Conservation (phyloP, 495 filamentous ascomycete genomes). For the Clavariopsis aquatica region DNA sequence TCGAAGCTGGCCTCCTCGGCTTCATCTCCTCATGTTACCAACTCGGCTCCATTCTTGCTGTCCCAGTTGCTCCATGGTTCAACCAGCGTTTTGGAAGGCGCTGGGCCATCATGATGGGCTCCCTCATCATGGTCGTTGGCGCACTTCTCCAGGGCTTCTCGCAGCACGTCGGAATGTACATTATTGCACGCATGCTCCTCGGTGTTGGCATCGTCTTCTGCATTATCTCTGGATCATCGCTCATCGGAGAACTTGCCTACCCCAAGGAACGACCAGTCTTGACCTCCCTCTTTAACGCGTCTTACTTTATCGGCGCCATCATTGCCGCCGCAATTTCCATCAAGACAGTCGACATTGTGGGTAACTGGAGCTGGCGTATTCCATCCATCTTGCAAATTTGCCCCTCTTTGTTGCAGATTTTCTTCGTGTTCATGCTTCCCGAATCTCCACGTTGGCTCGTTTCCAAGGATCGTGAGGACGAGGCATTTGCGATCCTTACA, state of each 20-base stretch:
- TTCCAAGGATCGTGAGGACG: slow-evolving; percentile 26
- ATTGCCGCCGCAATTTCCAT: slow-evolving; percentile 29
- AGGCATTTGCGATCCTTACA: slow-evolving; percentile 27
- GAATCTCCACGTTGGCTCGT: slow-evolving; percentile 30
- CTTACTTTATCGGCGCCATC: slow-evolving; percentile 29
- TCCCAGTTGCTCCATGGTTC: slow-evolving; percentile 26
- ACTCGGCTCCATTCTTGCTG: slow-evolving; percentile 29
- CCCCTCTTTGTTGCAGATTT: slow-evolving; percentile 28
- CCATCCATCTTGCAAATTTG: slow-evolving; percentile 28
- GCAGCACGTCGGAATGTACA: slow-evolving; percentile 30
- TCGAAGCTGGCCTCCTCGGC: slow-evolving; percentile 21
- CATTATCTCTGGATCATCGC: slow-evolving; percentile 25
- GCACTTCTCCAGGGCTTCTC: slow-evolving; percentile 24
- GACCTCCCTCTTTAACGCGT: slow-evolving; percentile 30
- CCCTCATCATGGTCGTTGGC: slow-evolving; percentile 24
- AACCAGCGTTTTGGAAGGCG: slow-evolving; percentile 23
- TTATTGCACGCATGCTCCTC: slow-evolving; percentile 29
- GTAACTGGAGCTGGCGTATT: slow-evolving; percentile 30
- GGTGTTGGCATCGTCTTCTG: slow-evolving; percentile 28
- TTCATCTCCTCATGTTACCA: slow-evolving; percentile 32
- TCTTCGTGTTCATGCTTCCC: slow-evolving; percentile 20
- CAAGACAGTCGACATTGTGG: slow-evolving; percentile 14
- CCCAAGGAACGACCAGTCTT: slow-evolving; percentile 29
- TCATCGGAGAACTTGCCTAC: slow-evolving; percentile 32
- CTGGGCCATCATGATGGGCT: slow-evolving; percentile 18